Conservation (phyloP, 306 rosid genomes). For the Begonia loranthoides region DNA sequence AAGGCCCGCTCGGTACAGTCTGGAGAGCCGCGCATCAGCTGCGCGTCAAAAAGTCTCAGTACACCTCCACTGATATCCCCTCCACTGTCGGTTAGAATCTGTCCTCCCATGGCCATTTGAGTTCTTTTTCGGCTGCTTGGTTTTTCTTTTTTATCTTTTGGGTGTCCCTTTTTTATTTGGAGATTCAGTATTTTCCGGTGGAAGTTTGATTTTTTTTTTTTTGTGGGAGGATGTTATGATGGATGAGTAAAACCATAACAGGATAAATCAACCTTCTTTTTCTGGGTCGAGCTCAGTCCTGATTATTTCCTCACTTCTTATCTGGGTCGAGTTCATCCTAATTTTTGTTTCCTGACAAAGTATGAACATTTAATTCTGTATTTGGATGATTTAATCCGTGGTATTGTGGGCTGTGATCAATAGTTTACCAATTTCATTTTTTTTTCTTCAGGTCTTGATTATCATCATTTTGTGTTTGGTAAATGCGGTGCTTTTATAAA, state of each 20-base stretch:
- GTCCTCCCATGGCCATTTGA: background rate
- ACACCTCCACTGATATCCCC: slow-evolving; percentile 46
- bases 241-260: too few species aligned
- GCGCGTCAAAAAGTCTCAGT: slow-evolving; percentile 74
- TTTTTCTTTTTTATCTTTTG: background rate
- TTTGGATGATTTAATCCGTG: too few species aligned
- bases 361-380: too few species aligned
- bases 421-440: background rate
- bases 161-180: background rate
- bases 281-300: background rate
- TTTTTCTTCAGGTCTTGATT: background rate
- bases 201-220: background rate
- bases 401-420: too few species aligned
- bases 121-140: background rate
- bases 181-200: background rate
- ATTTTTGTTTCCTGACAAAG: too few species aligned
- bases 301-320: too few species aligned
- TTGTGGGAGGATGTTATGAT: slow-evolving; percentile 1
- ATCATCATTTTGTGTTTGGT: too few species aligned
- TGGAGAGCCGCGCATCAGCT: slow-evolving; percentile 93
- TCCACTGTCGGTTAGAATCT: slow-evolving; percentile 49
- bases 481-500: too few species aligned
- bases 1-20: slow-evolving; percentile 76
- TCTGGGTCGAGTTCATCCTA: too few species aligned
- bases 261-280: background rate